Evolutionary conservation across 2,329 filamentous ascomycete species (phyloP), one percentile per base, ranked within the genome.

Genomic region (Colletotrichum liaoningense): DNA sequence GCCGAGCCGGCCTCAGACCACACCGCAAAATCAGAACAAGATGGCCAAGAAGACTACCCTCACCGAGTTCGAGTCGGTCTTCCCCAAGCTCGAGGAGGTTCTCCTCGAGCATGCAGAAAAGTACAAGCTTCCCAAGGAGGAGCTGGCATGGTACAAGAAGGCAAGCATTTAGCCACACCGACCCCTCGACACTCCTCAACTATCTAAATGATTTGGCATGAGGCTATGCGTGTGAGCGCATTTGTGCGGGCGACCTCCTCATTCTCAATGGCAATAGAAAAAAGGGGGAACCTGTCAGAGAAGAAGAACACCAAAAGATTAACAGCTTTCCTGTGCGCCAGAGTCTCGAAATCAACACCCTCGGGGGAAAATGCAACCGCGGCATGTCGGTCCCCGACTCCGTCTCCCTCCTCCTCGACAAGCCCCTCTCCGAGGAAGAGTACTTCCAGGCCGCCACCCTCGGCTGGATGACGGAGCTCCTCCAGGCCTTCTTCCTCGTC

Each of bases 401-500:
- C 59, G 92, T 93, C 76, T 93, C 94, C 76, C 88, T 97, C 79
- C 91, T 98, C 75, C 90, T 95, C 80, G 88, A 84, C 77, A 87
- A 90, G 78, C 86, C 93, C 68, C 91, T 98, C 76, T 90, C 87
- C 76, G 89, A 94, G 75, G 90, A 96, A 72, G 93, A 98, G 85
- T 97, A 95, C 88, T 97, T 97, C 87, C 88, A 94, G 78, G 89
- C 96, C 60, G 94, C 95, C 57, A 93, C 94, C 22, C 90, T 99
- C 22, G 97, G 97, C 81, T 99, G 97, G 97, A 92, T 98, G 90
- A 97, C 97, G 76, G 97, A 99, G 89, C 91, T 99, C 63, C 93
- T 99, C 42, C 97, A 99, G 87, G 96, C 97, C 77, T 98, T 98
- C 89, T 98, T 99, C 91, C 92, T 99, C 72, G 97, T 99, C 77